Conservation (phyloP, 371 early-diverging fungal genomes). For the Haplosporangium sp. region DNA sequence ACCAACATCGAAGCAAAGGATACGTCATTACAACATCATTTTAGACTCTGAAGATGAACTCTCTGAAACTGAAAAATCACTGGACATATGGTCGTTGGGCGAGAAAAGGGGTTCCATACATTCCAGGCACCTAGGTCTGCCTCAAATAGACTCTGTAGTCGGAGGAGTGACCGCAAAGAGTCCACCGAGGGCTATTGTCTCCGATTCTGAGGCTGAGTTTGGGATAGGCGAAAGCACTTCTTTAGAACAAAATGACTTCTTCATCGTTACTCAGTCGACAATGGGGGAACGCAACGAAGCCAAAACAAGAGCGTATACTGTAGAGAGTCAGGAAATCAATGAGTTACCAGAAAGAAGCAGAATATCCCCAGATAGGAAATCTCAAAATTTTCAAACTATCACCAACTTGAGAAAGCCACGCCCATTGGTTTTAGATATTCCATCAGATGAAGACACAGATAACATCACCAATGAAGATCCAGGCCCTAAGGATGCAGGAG, state of each 20-base stretch:
- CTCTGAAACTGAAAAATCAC: slow-evolving; percentile 14
- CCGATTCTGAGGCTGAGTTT: slow-evolving; percentile 33
- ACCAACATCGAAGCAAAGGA: slow-evolving; percentile 36
- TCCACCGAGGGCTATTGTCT: slow-evolving; percentile 15
- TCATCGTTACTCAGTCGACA: background rate
- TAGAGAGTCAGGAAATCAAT: slow-evolving; percentile 16
- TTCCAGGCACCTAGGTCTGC: slow-evolving; percentile 28
- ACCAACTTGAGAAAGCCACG: slow-evolving; percentile 33
- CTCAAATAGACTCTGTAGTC: slow-evolving; percentile 5
- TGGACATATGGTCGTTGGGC: background rate
- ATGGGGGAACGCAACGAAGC: background rate
- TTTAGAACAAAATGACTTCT: background rate
- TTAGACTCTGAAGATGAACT: slow-evolving; percentile 39
- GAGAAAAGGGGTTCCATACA: slow-evolving; percentile 1
- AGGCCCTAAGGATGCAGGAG: background rate
- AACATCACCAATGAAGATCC: background rate
- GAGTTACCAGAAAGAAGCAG: background rate
- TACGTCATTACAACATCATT: slow-evolving; percentile 38
- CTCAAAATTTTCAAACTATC: background rate
- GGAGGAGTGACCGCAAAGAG: background rate
- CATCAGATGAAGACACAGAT: slow-evolving; percentile 15
- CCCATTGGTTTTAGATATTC: slow-evolving; percentile 20
- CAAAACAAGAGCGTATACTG: background rate
- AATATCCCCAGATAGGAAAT: background rate
- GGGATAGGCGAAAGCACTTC: background rate